Percentiles rank a stretch among this genome's conserved stretches.
These are phyloP conservation scores for Colletotrichum lini DNA, from an alignment of 2,329 filamentous ascomycete genomes.

Conservation along the genomic window DNA sequence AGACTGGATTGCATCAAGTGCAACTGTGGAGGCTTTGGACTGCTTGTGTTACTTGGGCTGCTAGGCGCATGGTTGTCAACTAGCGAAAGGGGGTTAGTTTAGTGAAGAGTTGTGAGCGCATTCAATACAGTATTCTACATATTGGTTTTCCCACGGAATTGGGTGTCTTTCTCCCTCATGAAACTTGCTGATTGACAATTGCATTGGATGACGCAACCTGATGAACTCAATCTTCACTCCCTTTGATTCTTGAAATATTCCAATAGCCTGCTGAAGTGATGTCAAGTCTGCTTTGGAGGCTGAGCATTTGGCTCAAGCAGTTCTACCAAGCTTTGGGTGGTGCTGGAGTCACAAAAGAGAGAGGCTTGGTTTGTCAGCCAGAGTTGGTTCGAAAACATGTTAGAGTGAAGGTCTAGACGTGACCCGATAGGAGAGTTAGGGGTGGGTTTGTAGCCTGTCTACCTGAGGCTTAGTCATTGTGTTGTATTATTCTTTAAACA, in stretches of 20 bases:
- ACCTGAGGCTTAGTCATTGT: too few relatives aligned
- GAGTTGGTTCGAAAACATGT: too few relatives aligned
- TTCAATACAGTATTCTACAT: not conserved
- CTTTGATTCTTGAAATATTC: not conserved
- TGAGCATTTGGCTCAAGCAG: not conserved
- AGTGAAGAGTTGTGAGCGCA: not conserved
- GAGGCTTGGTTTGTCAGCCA: too few relatives aligned
- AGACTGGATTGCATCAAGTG: not conserved
- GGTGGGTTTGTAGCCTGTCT: too few relatives aligned
- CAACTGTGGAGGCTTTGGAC: not conserved
- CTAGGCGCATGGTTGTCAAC: not conserved
- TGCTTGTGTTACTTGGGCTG: not conserved
- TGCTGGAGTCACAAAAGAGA: too few relatives aligned
- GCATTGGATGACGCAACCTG: not conserved
- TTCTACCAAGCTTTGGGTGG: too few relatives aligned
- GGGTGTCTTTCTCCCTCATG: not conserved
- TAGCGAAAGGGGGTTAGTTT: not conserved
- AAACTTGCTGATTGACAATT: not conserved
- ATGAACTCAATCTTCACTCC: not conserved
- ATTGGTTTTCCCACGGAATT: not conserved
- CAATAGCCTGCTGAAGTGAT: not conserved
- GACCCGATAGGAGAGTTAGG: accelerated
- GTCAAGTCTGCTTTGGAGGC: not conserved
- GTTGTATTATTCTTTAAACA: too few relatives aligned
- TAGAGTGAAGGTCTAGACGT: too few relatives aligned